Percentiles rank a stretch among this genome's conserved stretches.
Evolutionary conservation across 1,284 basidiomycete species (phyloP).

Genomic region (Coriolopsis trogii): DNA sequence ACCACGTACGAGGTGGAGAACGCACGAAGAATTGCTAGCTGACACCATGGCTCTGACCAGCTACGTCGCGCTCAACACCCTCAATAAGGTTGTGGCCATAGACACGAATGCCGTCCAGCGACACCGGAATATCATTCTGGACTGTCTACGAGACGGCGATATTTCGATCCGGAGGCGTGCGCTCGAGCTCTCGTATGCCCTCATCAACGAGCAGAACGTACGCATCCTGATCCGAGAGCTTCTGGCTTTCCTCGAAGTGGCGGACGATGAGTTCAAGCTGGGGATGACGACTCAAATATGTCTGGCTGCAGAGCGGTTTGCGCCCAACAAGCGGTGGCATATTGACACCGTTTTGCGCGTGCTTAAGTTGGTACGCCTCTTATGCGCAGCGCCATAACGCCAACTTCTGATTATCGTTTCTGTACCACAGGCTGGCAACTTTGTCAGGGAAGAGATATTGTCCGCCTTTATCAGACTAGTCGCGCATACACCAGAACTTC

Average conservation of each 20-base stretch:
- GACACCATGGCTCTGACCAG: too few relatives aligned
- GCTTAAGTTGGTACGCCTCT: constrained; percentile 85
- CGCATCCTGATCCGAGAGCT: constrained; percentile 92
- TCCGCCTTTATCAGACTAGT: constrained; percentile 96
- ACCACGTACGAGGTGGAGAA: too few relatives aligned
- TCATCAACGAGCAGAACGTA: constrained; percentile 97
- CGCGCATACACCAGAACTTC: constrained; percentile 96
- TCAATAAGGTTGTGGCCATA: constrained; percentile 98
- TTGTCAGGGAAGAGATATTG: constrained; percentile 95
- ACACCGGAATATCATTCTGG: constrained; percentile 97
- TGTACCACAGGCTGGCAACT: constrained; percentile 88
- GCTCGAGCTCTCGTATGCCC: constrained; percentile 95
- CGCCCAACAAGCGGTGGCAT: constrained; percentile 99
- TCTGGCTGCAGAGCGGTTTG: constrained; percentile 94
- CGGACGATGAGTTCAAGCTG: constrained; percentile 98
- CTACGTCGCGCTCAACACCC: constrained; percentile 97
- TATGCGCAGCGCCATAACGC: neutral
- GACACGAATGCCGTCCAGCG: constrained; percentile 99
- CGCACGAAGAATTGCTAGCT: too few relatives aligned
- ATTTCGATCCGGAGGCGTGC: constrained; percentile 98
- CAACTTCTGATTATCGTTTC: neutral
- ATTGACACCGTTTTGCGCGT: constrained; percentile 97
- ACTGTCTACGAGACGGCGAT: constrained; percentile 97
- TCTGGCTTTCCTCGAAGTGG: constrained; percentile 95
- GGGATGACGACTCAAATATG: constrained; percentile 98